A percentile compares a stretch with the other conserved stretches of the same genome.
phyloP scores from a whole-genome alignment of 345 rosid genomes.

The Corchorus olitorius region DNA sequence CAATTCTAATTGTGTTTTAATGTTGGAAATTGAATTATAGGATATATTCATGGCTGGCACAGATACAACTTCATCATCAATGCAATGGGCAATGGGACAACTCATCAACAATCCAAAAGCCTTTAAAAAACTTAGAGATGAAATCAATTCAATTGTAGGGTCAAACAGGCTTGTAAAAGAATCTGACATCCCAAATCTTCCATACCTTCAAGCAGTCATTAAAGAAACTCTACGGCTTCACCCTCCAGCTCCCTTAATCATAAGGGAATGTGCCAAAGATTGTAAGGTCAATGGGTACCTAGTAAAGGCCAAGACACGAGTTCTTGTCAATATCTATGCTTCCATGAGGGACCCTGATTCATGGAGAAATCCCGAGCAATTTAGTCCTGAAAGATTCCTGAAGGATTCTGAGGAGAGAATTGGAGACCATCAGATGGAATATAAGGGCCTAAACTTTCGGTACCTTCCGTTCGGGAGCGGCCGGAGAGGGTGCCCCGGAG shows the following conservation, averaged over 20 bases:
- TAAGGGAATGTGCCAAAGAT: conserved; percentile 50
- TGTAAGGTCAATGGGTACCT: conserved; percentile 40
- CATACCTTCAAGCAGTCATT: conserved; percentile 46
- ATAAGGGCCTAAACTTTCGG: conserved; percentile 58
- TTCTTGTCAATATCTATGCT: conserved; percentile 45
- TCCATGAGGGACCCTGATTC: conserved; percentile 48
- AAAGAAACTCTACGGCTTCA: conserved; percentile 50
- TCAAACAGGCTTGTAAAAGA: conserved; percentile 39
- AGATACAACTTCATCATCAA: conserved; percentile 44
- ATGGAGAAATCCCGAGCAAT: conserved; percentile 46
- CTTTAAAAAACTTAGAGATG: conserved; percentile 41
- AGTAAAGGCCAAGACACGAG: conserved; percentile 43
- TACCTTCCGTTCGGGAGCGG: conserved; percentile 68
- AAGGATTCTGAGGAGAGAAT: conserved; percentile 33
- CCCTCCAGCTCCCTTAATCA: conserved; percentile 52
- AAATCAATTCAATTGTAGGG: conserved; percentile 39
- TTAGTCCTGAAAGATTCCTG: conserved; percentile 39
- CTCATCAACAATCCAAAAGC: conserved; percentile 42
- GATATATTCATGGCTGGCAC: conserved; percentile 52
- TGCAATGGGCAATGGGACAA: conserved; percentile 62
- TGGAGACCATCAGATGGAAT: conserved; percentile 58
- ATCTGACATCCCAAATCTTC: conserved; percentile 44
- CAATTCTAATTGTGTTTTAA: not conserved
- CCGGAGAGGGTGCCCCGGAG: conserved; percentile 58
- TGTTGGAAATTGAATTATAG: not conserved